These are phyloP conservation scores for Salix purpurea DNA, from an alignment of 345 rosid species.

Conservation along the genomic window DNA sequence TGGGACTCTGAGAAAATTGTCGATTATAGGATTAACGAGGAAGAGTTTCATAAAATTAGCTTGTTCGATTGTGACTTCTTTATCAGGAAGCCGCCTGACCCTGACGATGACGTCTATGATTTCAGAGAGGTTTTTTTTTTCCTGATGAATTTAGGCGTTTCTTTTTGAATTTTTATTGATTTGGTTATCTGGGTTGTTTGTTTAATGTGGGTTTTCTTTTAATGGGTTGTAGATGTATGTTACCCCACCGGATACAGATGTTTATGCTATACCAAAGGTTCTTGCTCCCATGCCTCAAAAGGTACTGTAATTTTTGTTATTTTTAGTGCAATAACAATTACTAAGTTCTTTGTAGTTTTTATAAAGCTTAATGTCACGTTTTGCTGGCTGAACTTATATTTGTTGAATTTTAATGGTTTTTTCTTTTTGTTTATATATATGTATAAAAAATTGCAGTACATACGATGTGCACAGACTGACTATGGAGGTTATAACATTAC, in stretches of 20 bases:
- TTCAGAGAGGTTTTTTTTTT: slow-evolving; percentile 68
- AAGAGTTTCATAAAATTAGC: slow-evolving; percentile 82
- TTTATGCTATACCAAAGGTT: slow-evolving; percentile 82
- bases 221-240: slow-evolving; percentile 67
- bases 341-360: background rate
- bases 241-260: slow-evolving; percentile 89
- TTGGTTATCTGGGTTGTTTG: background rate
- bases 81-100: slow-evolving; percentile 90
- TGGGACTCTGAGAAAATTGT: slow-evolving; percentile 91
- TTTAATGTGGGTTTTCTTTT: background rate
- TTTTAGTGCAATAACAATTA: background rate
- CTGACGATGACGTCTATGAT: slow-evolving; percentile 87
- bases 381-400: background rate
- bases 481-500: slow-evolving; percentile 80
- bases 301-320: slow-evolving; percentile 30
- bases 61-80: slow-evolving; percentile 90
- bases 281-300: slow-evolving; percentile 89
- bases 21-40: slow-evolving; percentile 85
- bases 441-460: slow-evolving; percentile 46
- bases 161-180: background rate
- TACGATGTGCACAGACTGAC: slow-evolving; percentile 80
- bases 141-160: background rate
- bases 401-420: background rate
- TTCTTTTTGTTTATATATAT: background rate
- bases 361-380: background rate